Evolutionary conservation across 371 early-diverging fungal genomes (phyloP), one percentile per base, ranked within the genome.

Genomic region (Rhizopus sp.): DNA sequence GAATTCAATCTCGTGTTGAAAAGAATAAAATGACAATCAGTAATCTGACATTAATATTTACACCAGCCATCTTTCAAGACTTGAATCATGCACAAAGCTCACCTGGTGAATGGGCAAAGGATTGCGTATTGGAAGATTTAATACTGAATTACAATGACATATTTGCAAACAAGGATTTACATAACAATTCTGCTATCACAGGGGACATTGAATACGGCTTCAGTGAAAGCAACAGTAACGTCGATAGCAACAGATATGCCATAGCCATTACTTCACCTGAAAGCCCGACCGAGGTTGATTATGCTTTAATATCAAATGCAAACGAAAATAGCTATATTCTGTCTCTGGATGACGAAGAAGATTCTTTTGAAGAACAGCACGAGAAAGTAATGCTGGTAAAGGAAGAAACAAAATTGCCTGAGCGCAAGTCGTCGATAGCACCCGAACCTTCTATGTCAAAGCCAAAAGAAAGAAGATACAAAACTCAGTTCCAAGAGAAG

Each of bases 61-160:
- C 85, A 5, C 85, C 85, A 0, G 83, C 85, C 30, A 80, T 84
- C 15, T 84, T 84, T 55, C 85, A 84, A 50, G 85, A 84, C 32
- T 73, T 81, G 23, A 82, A 76, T 46, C 76, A 77, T 33, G 69
- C 72, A n/a, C 71, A 70, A 49, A 50, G 53, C 16, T 66, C 75
- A 16, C 75, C 77, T 8, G 73, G 72, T 2, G 80, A 80, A 62
- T 75, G 75, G 75, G 61, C 59, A 9, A 68, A 61, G 15, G 80
- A 80, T 33, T 75, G 80, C 35, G 80, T 80, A 2, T 35, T 80
- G 35, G 75, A 80, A 48, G 80, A 80, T 54, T 57, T 80, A 37
- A 64, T 80, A 16, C 34, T 58, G 47, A 74, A 80, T 44, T 57
- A 60, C 17, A 61, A 68, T 33, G 68, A 63, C 15, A 56, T 78